Base-by-base conservation (phyloP, 2,329 filamentous ascomycete genomes). In the Drechslerella stenobrocha region DNA sequence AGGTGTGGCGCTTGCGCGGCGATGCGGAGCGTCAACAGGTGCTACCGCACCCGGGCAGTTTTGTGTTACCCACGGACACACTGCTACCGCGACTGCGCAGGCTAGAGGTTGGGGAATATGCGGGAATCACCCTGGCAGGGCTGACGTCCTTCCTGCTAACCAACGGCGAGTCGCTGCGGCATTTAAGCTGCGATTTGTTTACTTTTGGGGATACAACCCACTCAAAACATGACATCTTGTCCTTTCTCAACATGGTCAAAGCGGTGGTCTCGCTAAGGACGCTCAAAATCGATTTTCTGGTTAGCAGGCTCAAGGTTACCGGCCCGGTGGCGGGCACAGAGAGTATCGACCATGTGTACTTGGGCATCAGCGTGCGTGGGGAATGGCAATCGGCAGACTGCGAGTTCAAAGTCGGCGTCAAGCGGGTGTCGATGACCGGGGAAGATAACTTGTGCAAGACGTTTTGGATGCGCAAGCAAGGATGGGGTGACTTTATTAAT, bases 21-120 rank as follows among this genome's bases (percentile, higher is more conserved):
- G 35, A 56, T 22, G 22, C 46, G 18, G 59, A 30, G 9, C 35
- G 34, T 11, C 18, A 28, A 9, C 23, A 37, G 0, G 6, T 30
- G 22, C 11, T 9, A 18, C 44, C 18, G 2, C 26, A 30, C 9
- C 44, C 8, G 3, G 37, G 46, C 3, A n/a, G 9, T n/a, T 66
- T 66, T 22, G 60, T 53, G 11, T 44, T 66, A 3, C 60, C 52
- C 9, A 48, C 48, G 2, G 53, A 58, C 35, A 66, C 53, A 13
- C 26, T 48, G 3, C 32, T 66, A 3, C 30, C 40, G 1, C 52
- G 37, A 1, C 32, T 66, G 24, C 30, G 45, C 1, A 66, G 35
- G 5, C 34, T 66, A 1, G 60, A 66, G 18, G 40, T 66, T 7
- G 60, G 60, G 2, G 60, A 66, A 20, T 64, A 64, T 30, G 44